Percentiles rank a stretch among this genome's conserved stretches.
Conservation (phyloP, 139 green algal species). For the Micractinium sp. region DNA sequence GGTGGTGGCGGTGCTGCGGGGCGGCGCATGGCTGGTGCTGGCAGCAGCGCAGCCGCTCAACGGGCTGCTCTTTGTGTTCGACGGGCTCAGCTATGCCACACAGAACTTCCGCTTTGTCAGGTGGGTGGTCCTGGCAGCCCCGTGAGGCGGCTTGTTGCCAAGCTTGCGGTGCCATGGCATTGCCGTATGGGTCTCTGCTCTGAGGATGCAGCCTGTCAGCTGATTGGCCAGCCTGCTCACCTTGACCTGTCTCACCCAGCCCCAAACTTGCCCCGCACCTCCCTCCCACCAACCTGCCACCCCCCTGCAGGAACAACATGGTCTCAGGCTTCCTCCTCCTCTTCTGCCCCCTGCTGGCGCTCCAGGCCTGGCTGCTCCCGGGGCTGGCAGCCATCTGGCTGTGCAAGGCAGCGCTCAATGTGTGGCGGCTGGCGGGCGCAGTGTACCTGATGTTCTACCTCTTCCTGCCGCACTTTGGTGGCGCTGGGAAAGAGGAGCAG, state of each 20-base stretch:
- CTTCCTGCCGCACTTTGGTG: conserved; percentile 34
- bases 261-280: no score
- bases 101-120: conserved; percentile 61
- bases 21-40: conserved; percentile 57
- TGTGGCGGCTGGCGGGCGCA: conserved; percentile 59
- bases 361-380: conserved; percentile 26
- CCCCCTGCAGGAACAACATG: conserved; percentile 12
- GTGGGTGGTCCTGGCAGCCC: no score
- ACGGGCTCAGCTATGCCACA: conserved; percentile 68
- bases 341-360: conserved; percentile 56
- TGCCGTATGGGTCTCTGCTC: not conserved
- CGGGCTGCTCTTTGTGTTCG: conserved; percentile 69
- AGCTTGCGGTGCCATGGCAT: no score
- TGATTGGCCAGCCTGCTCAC: not conserved
- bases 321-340: not conserved
- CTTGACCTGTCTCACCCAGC: not conserved
- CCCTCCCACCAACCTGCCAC: not conserved
- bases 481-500: not conserved
- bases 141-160: no score
- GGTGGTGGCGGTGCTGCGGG: conserved; percentile 15
- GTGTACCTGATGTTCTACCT: conserved; percentile 58
- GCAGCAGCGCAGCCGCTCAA: conserved; percentile 66
- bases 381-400: conserved; percentile 56
- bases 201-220: not conserved
- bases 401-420: conserved; percentile 62